Percentiles rank a stretch among this genome's conserved stretches.
These are phyloP conservation scores for Athelia psychrophila DNA, from an alignment of 1,284 basidiomycete species.

Conservation along the genomic window DNA sequence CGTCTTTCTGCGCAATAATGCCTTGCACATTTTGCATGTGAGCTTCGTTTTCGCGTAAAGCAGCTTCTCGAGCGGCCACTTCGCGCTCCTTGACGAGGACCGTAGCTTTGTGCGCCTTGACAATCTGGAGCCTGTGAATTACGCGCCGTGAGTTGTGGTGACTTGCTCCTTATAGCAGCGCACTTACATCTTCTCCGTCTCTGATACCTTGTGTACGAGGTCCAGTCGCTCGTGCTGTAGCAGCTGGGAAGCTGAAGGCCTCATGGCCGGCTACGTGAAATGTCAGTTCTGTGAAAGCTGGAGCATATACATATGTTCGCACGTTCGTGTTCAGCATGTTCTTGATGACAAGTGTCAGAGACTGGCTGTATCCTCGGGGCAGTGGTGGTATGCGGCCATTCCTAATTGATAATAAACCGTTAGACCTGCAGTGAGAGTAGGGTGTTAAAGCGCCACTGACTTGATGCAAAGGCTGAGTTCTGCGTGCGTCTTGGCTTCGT, in stretches of 20 bases:
- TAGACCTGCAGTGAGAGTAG: neutral
- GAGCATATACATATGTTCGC: conserved; percentile 22
- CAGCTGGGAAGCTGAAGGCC: conserved; percentile 77
- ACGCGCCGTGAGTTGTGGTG: too few species aligned
- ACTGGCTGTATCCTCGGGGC: conserved; percentile 77
- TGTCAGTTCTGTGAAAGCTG: conserved; percentile 1
- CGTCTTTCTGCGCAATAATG: conserved; percentile 53
- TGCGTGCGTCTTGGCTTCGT: conserved; percentile 85
- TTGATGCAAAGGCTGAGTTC: conserved; percentile 83
- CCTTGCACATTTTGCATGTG: conserved; percentile 40
- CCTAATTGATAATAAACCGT: conserved; percentile 50
- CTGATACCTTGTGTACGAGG: conserved; percentile 69
- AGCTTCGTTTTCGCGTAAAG: conserved; percentile 53
- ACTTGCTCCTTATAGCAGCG: too few species aligned
- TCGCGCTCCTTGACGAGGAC: conserved; percentile 61
- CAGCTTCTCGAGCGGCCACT: conserved; percentile 54
- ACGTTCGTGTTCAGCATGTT: conserved; percentile 87
- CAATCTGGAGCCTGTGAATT: conserved; percentile 47
- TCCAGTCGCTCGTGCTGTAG: conserved; percentile 76
- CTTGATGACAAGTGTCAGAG: conserved; percentile 73
- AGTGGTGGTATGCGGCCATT: conserved; percentile 86
- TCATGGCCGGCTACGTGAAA: conserved; percentile 66
- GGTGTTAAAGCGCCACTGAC: conserved; percentile 35
- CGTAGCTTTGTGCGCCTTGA: conserved; percentile 59
- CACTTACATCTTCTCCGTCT: conserved; percentile 78